Base-by-base conservation (phyloP, 108 stramenopile genomes). In the Skeletonema tropicum region DNA sequence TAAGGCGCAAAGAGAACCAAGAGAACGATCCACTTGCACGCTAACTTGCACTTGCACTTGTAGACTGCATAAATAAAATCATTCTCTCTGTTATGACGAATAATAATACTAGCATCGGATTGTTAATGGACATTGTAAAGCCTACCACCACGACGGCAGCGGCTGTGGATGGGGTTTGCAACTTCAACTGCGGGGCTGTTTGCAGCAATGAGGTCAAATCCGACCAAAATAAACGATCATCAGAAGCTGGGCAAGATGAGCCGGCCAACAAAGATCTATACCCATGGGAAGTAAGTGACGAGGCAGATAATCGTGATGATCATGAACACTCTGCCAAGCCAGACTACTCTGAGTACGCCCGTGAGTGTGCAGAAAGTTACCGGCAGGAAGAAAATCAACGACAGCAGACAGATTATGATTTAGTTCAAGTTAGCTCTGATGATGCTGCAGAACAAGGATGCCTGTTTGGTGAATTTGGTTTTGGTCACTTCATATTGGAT, bases 401-500 rank as follows among this genome's bases (percentile, higher is more conserved):
- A 23, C 9, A 55, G 21, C 19, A 6, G 5, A 25, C 52, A 55
- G 42, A 45, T n/a, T 2, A 0, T 11, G 42, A 45, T 45, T n/a
- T 45, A 45, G 42, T 45, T n/a, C 42, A 55, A 21, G 52, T 55
- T 23, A 55, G 23, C 23, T 55, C 52, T 23, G 52, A 15, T 10
- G 52, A 55, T 23, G 21, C n/a, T 55, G 52, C 19, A 8, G 23
- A 25, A 21, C 23, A 55, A 55, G 52, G 52, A 55, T 55, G 52
- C 10, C 1, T 55, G 52, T 31, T 41, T 55, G 35, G 29, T 46
- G 19, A 76, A 42, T 71, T 87, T 80, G 66, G 77, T 71, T 52
- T 87, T 87, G 61, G 66, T 81, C 7, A 77, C 71, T 60, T 73
- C 33, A 46, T 74, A 68, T 14, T 70, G 46, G 68, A 82, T 82